Conservation (phyloP, 1,284 basidiomycete species). For the Ceratobasidium papillatum region DNA sequence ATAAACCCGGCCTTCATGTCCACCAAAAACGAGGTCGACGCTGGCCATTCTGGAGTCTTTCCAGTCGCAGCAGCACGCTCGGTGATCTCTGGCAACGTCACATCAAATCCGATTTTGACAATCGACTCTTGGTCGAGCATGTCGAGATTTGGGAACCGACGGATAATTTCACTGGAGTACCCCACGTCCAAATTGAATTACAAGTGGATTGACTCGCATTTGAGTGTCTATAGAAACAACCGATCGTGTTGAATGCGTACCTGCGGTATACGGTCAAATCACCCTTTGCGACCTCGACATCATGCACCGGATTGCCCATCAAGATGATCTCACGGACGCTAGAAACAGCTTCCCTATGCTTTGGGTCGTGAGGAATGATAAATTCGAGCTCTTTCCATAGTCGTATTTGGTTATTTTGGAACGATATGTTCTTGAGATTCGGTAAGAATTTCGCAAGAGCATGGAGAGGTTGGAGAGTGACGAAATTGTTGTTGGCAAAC, state of each 20-base stretch:
- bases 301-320: slow-evolving; percentile 80
- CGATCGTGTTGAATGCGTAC: slow-evolving; percentile 56
- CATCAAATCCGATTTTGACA: slow-evolving; percentile 75
- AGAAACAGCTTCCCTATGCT: slow-evolving; percentile 57
- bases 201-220: background rate
- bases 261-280: slow-evolving; percentile 68
- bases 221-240: slow-evolving; percentile 46
- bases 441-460: slow-evolving; percentile 73
- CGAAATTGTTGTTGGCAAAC: slow-evolving; percentile 67
- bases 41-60: slow-evolving; percentile 18
- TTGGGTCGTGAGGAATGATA: slow-evolving; percentile 64
- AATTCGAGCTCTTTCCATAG: slow-evolving; percentile 72
- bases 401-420: slow-evolving; percentile 76
- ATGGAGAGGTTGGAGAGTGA: slow-evolving; percentile 60
- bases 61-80: slow-evolving; percentile 8
- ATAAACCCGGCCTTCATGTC: slow-evolving; percentile 79
- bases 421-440: slow-evolving; percentile 78
- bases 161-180: slow-evolving; percentile 69
- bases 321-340: slow-evolving; percentile 73
- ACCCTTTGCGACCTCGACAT: slow-evolving; percentile 66
- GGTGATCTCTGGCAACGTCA: slow-evolving; percentile 54
- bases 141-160: slow-evolving; percentile 72
- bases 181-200: background rate
- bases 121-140: slow-evolving; percentile 81
- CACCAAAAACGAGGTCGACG: slow-evolving; percentile 72